A percentile compares a stretch with the other conserved stretches of the same genome.
These are phyloP conservation scores for Funneliformis mosseae DNA, from an alignment of 192 early-diverging fungal genomes.

Conservation along the genomic window DNA sequence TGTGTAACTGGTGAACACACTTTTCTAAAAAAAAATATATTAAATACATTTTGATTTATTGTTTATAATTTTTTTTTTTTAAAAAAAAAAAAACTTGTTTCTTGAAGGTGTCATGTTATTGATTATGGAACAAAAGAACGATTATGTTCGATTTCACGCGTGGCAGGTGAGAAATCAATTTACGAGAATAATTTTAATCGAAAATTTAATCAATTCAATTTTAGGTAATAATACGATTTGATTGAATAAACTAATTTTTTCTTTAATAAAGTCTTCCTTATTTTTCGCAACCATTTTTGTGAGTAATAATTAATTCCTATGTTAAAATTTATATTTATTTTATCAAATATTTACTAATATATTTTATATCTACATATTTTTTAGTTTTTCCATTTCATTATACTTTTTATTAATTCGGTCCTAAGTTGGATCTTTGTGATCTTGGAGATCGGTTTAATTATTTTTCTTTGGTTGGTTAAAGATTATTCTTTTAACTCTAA, in stretches of 20 bases:
- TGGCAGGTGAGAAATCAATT: slow-evolving; percentile 53
- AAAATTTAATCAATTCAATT: background rate
- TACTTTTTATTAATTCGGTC: slow-evolving; percentile 48
- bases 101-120: slow-evolving; percentile 66
- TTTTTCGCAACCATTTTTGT: background rate
- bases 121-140: slow-evolving; percentile 76
- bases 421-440: slow-evolving; percentile 54
- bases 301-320: background rate
- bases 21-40: background rate
- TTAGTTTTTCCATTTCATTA: slow-evolving; percentile 49
- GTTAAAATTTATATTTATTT: no score
- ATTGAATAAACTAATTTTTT: background rate
- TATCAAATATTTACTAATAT: no score
- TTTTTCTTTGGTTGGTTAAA: slow-evolving; percentile 48
- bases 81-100: slow-evolving; percentile 10
- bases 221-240: background rate
- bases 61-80: background rate
- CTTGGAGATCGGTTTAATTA: slow-evolving; percentile 41
- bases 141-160: slow-evolving; percentile 70
- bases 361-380: no score
- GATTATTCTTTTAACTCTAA: background rate
- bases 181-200: background rate
- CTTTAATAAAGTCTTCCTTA: background rate
- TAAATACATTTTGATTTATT: no score
- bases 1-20: slow-evolving; percentile 51